These are phyloP conservation scores for Arabis alpina DNA, from an alignment of 345 rosid species.

Conservation along the genomic window DNA sequence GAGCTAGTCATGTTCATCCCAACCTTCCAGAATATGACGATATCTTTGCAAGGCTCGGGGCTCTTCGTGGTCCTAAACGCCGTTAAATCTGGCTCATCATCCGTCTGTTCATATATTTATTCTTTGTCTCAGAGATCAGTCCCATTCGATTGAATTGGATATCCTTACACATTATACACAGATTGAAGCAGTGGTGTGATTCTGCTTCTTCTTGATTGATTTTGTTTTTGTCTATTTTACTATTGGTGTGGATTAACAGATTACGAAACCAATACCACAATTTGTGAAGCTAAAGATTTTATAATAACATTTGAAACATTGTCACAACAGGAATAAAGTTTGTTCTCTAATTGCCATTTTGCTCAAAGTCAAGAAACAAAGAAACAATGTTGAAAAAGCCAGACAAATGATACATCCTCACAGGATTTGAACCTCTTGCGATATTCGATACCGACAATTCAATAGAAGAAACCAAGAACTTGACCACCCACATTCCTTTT, in stretches of 20 bases:
- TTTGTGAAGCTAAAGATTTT: slow-evolving; percentile 25
- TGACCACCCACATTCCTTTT: slow-evolving; percentile 84
- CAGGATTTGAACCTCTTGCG: neutral
- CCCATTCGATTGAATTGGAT: slow-evolving; percentile 21
- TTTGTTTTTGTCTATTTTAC: neutral
- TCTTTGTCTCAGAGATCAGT: slow-evolving; percentile 26
- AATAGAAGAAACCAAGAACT: slow-evolving; percentile 89
- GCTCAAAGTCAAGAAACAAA: slow-evolving; percentile 29
- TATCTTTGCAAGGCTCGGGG: slow-evolving; percentile 58
- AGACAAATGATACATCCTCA: slow-evolving; percentile 13
- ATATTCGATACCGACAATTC: slow-evolving; percentile 19
- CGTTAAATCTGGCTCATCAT: slow-evolving; percentile 23
- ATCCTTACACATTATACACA: slow-evolving; percentile 22
- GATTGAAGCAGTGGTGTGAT: slow-evolving; percentile 22
- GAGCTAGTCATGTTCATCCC: slow-evolving; percentile 81
- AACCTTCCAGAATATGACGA: slow-evolving; percentile 86
- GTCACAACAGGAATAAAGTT: slow-evolving; percentile 2
- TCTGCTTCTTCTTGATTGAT: slow-evolving; percentile 21
- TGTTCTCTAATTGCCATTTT: slow-evolving; percentile 16
- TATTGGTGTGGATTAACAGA: slow-evolving; percentile 15
- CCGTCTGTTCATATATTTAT: slow-evolving; percentile 30
- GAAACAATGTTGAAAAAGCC: slow-evolving; percentile 15
- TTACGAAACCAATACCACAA: neutral
- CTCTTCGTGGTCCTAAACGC: slow-evolving; percentile 47
- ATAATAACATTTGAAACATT: slow-evolving; percentile 12